Percentiles rank a stretch among this genome's conserved stretches.
These are phyloP conservation scores for Goffeauzyma gilvescens DNA, from an alignment of 768 basidiomycete species.

Conservation along the genomic window DNA sequence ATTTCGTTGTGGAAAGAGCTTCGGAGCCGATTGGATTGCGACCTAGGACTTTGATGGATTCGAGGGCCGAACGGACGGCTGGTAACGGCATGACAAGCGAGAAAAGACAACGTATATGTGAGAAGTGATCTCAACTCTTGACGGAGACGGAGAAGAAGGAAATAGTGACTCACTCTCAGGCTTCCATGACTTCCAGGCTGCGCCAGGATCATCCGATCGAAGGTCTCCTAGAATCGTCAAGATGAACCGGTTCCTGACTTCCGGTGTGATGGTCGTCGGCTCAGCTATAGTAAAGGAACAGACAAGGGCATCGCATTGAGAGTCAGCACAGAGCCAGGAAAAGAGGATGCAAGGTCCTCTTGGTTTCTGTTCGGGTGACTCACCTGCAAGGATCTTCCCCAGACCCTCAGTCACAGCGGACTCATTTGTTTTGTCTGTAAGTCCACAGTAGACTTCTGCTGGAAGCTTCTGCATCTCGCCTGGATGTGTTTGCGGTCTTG, in stretches of 20 bases:
- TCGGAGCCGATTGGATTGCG: conserved; percentile 51
- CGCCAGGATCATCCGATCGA: conserved; percentile 31
- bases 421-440: too few relatives aligned
- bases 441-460: too few relatives aligned
- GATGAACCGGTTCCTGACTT: not conserved
- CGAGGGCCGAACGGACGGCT: conserved; percentile 53
- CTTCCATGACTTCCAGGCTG: conserved; percentile 37
- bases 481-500: too few relatives aligned
- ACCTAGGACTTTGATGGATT: conserved; percentile 56
- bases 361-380: too few relatives aligned
- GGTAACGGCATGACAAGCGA: conserved; percentile 4
- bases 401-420: too few relatives aligned
- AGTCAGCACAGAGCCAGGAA: too few relatives aligned
- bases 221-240: conserved; percentile 44
- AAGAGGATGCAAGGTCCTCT: too few relatives aligned
- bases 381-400: too few relatives aligned
- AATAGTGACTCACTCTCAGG: conserved; percentile 39
- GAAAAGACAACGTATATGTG: conserved; percentile 4
- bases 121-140: conserved; percentile 4
- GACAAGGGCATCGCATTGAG: too few relatives aligned
- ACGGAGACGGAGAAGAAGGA: not conserved
- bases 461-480: too few relatives aligned
- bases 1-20: too few relatives aligned
- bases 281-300: too few relatives aligned
- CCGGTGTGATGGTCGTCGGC: not conserved